Base-by-base conservation (phyloP, 2,329 filamentous ascomycete species). In the Sarocladium brachiariae region DNA sequence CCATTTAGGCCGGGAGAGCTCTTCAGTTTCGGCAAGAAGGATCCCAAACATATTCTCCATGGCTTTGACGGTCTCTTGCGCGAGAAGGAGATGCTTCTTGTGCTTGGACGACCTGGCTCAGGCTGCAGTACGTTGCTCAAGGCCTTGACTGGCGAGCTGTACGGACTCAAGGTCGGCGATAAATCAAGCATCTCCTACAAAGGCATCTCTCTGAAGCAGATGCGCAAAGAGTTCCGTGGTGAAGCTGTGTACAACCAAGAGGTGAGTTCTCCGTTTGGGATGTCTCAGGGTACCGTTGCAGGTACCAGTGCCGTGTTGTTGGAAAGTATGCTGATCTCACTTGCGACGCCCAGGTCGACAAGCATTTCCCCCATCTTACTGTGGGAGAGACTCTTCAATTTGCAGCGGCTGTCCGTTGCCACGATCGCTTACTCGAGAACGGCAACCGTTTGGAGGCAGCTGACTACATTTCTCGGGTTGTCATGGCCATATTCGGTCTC, bases 171-270 rank as follows among this genome's bases (percentile, higher is more conserved):
- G 10, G 58, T 83, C 2, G 77, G 75, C 21, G 59, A 74, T 0
- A 52, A 68, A 1, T 77, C 80, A 0, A 59, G 59, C 0, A 72
- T 87, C 19, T 76, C 83, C 59, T 87, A 86, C 63, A 77, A 84
- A 50, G 83, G 83, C 18, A 76, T 77, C n/a, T 62, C 72, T 0
- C 71, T 73, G 54, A 61, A 69, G 51, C 63, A 70, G 51, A 83
- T 83, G 74, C 69, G 71, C 46, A 73, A 73, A 53, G 73, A 83
- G 58, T 86, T 84, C 59, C 76, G 80, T 52, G 82, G 81, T 35
- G 83, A 82, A 64, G 75, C 84, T 1, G 72, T 88, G 11, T 91
- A 92, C 63, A 89, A 89, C 57, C 83, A 88, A 13, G 87, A 92
- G 67, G 81, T 69, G 52, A 34, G 50, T 27, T 23, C 2, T 4